Conservation (phyloP, 345 rosid species). For the sweet orange (Citrus sinensis) region DNA sequence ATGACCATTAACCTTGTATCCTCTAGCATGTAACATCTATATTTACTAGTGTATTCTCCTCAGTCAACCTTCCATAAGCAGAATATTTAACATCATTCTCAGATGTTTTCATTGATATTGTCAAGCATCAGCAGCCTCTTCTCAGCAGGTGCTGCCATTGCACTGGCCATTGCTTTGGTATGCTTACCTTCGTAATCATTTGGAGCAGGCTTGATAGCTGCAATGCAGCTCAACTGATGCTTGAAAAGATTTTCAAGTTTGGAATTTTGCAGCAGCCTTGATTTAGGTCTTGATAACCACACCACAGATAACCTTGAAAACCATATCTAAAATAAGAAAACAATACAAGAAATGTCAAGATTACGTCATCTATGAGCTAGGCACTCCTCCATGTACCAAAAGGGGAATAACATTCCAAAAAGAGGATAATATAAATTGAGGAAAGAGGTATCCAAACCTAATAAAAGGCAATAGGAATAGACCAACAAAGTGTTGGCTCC, state of each 20-base stretch:
- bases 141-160: conserved; percentile 29
- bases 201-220: conserved; percentile 67
- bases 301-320: too few relatives aligned
- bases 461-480: too few relatives aligned
- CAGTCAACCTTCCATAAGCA: not conserved
- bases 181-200: conserved; percentile 76
- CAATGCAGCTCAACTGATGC: conserved; percentile 44
- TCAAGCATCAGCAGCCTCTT: conserved; percentile 48
- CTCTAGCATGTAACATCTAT: not conserved
- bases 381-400: too few relatives aligned
- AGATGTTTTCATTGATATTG: conserved; percentile 13
- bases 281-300: not conserved
- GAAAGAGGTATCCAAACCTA: too few relatives aligned
- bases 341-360: too few relatives aligned
- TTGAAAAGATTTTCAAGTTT: conserved; percentile 25
- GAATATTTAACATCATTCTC: not conserved
- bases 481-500: too few relatives aligned
- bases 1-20: not conserved
- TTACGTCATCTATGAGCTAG: too few relatives aligned
- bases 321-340: too few relatives aligned
- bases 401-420: too few relatives aligned
- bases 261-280: not conserved
- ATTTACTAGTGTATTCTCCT: not conserved
- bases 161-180: conserved; percentile 27
- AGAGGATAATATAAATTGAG: too few relatives aligned